These are phyloP conservation scores for Penicillium atrosanguineum DNA, from an alignment of 495 filamentous ascomycete genomes.

Conservation along the genomic window DNA sequence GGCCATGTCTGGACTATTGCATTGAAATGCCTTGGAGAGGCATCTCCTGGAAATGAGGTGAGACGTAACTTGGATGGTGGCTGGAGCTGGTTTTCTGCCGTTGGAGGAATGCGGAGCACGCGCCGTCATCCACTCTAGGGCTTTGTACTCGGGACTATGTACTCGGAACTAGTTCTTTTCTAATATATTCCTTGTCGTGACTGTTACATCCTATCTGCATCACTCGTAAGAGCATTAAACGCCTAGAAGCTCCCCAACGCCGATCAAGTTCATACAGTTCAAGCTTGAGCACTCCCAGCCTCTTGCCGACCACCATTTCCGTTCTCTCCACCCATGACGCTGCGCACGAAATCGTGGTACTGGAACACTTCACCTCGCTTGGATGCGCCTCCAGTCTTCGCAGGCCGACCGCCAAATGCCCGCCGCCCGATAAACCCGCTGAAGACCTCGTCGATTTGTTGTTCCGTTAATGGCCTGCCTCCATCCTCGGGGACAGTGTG, in stretches of 20 bases:
- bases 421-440: slow-evolving; percentile 79
- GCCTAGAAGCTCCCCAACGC: slow-evolving; percentile 12
- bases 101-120: slow-evolving; percentile 19
- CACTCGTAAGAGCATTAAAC: not conserved
- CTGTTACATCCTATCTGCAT: not conserved
- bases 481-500: slow-evolving; percentile 76
- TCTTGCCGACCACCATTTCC: slow-evolving; percentile 29
- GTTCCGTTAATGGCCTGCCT: slow-evolving; percentile 62
- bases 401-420: slow-evolving; percentile 57
- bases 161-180: not conserved
- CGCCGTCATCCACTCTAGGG: not conserved
- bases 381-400: slow-evolving; percentile 26
- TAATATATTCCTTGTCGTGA: not conserved
- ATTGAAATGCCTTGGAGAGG: slow-evolving; percentile 1
- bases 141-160: not conserved
- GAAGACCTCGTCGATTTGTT: slow-evolving; percentile 80
- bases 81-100: slow-evolving; percentile 30
- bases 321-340: slow-evolving; percentile 38
- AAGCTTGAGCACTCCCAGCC: slow-evolving; percentile 20
- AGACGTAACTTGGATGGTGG: slow-evolving; percentile 13
- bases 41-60: slow-evolving; percentile 7
- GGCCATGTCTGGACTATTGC: slow-evolving; percentile 19
- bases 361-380: slow-evolving; percentile 47
- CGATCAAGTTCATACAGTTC: slow-evolving; percentile 16
- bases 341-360: slow-evolving; percentile 47